Evolutionary conservation across 2,329 filamentous ascomycete genomes (phyloP), one percentile per base, ranked within the genome.

Genomic region (Orbilia javanica): DNA sequence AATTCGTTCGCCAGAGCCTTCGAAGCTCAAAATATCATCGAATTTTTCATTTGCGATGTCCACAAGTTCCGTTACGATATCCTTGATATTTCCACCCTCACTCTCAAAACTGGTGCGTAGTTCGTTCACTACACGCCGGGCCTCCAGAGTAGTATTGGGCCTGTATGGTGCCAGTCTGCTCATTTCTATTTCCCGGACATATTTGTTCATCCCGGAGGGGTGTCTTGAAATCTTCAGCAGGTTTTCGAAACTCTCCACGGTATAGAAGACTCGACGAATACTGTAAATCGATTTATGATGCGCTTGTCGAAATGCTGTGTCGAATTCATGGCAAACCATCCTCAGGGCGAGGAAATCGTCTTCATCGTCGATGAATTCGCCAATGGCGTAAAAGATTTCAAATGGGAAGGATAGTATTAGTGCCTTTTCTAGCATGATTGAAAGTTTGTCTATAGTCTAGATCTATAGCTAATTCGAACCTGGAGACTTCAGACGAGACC

Each of bases 341-440:
- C 68, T 29, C 15, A 72, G 13, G 22, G 68, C 55, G 7, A 72
- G 48, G 22, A 72, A 60, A 34, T 72, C 57, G 20, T 72, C 68
- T 53, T 72, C 68, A 11, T 72, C 53, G 27, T 65, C 44, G 20
- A 66, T 27, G 27, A 18, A 34, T 25, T 66, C 18, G 27, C 42
- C 31, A 13, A 68, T 29, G 7, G 20, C 2, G 15, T 18, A 0
- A 15, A 57, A 29, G 11, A 68, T 13, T 25, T 68, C 64, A 11
- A 31, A 20, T 46, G 64, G 64, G 7, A 46, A 4, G 4, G 53
- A 48, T 27, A 36, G 11, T 7, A 70, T 27, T 2, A 42, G 4
- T 52, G 53, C n/a, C 6, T 4, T 29, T n/a, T 0, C 5, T 29
- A 13, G 13, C 48, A 4, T 25, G 4, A 3, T 8, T 8, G 4